Evolutionary conservation across 2,329 filamentous ascomycete genomes (phyloP), one percentile per base, ranked within the genome.

Genomic region (Calonectria ilicicola): DNA sequence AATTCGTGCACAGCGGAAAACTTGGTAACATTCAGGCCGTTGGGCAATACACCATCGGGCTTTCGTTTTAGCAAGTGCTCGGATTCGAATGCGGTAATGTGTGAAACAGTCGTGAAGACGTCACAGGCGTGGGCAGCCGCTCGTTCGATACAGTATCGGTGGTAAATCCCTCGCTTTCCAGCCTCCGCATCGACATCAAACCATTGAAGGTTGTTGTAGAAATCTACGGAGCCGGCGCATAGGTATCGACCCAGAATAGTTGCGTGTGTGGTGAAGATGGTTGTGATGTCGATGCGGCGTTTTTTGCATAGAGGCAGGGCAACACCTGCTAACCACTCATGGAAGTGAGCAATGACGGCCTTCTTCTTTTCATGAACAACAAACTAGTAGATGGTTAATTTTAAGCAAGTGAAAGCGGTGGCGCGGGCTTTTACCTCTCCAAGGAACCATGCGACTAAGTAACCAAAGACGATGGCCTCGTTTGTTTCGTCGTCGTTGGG

Each of bases 1-100:
- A 98, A 98, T 85, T 99, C 97, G 88, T 99, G 97, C 80, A 98
- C 96, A 8, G 97, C 97, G 10, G 96, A 96, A 87, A 98, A 98
- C 85, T 98, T 98, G 74, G 84, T 98, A 74, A 99, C 97, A 81
- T 99, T 99, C 81, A 99, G 89, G 76, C 97, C 97, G 81, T 99
- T 99, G 78, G 97, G 97, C 77, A 98, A 85, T 8, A 99, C 97
- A 49, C 97, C 97, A 79, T 99, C 97, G 1, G 97, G 97, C 86
- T 98, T 98, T 76, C 97, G 93, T 90, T 98, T 98, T 76, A 99
- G 90, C 78, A 99, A 86, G 86, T 99, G 96, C 87, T 99, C 97
- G 81, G 95, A 98, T 86, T 99, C 97, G 85, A 98, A 98, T 12
- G 97, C 97, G 5, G 97, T 99, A 82, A 99, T 98, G 84, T 98